Evolutionary conservation across 2,329 filamentous ascomycete species (phyloP).

Genomic region (Fusarium illudens): DNA sequence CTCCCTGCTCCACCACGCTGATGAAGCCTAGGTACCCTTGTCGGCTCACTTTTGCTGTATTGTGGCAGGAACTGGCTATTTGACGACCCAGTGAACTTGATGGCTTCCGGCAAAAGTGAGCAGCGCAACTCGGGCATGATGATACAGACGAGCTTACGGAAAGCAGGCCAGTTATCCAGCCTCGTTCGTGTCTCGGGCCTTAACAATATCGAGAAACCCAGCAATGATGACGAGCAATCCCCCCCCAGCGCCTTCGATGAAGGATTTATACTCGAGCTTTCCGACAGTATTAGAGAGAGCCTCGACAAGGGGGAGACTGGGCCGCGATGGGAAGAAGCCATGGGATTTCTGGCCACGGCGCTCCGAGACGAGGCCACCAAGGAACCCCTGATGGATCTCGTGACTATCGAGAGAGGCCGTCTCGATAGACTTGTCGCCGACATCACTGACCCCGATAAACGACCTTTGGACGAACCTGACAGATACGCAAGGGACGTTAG

Average conservation of each 20-base stretch:
- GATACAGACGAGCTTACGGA: conserved; percentile 21
- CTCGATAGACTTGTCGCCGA: conserved; percentile 58
- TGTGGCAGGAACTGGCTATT: conserved; percentile 16
- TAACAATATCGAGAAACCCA: neutral
- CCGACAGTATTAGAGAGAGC: conserved; percentile 52
- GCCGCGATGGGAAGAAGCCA: conserved; percentile 47
- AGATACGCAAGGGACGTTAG: conserved; percentile 47
- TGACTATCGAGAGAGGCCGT: conserved; percentile 49
- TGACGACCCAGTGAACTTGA: conserved; percentile 26
- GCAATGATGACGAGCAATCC: neutral
- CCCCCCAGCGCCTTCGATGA: conserved; percentile 21
- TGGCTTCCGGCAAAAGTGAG: conserved; percentile 32
- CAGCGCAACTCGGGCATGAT: neutral
- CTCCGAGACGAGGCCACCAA: conserved; percentile 50
- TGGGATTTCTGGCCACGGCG: conserved; percentile 50
- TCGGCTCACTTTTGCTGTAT: conserved; percentile 21
- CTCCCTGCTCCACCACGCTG: conserved; percentile 2
- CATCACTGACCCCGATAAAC: conserved; percentile 46
- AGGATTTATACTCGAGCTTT: conserved; percentile 48
- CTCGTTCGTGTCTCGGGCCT: conserved; percentile 13
- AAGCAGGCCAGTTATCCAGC: conserved; percentile 23
- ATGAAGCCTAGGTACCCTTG: conserved; percentile 26
- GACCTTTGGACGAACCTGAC: conserved; percentile 38
- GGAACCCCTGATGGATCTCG: conserved; percentile 48
- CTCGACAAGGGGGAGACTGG: conserved; percentile 48